Conservation (phyloP, 1,284 basidiomycete species). For the Rhodotorula sp. region DNA sequence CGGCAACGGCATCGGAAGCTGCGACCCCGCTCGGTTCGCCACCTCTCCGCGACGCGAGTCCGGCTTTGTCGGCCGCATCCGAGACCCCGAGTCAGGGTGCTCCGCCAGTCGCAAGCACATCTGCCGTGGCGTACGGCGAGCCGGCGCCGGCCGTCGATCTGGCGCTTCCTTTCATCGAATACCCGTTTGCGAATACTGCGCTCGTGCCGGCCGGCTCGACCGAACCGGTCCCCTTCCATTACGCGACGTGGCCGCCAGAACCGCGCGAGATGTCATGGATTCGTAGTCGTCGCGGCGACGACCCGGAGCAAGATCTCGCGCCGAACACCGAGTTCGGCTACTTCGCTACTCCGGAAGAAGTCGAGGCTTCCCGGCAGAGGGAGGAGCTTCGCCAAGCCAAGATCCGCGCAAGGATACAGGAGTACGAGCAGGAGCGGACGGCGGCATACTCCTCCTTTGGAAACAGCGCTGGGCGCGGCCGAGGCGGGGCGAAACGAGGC, state of each 20-base stretch:
- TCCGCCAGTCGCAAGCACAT: conserved; percentile 1
- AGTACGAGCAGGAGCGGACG: conserved; percentile 7
- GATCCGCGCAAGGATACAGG: conserved; percentile 1
- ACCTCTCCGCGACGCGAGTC: conserved; percentile 11
- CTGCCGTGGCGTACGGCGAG: not conserved
- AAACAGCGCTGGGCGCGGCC: not conserved
- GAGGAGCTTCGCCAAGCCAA: conserved; percentile 17
- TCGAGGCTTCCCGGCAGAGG: conserved; percentile 1
- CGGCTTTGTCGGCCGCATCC: conserved; percentile 18
- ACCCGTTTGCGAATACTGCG: conserved; percentile 26
- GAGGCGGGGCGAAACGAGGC: not conserved
- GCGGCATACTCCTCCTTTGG: conserved; percentile 3
- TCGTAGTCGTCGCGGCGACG: conserved; percentile 24
- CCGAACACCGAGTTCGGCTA: conserved; percentile 18
- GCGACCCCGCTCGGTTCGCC: conserved; percentile 11
- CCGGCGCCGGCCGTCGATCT: conserved; percentile 6
- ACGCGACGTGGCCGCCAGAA: conserved; percentile 15
- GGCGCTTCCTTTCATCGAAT: conserved; percentile 18
- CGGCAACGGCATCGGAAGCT: not conserved
- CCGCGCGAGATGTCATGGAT: conserved; percentile 22
- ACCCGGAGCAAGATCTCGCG: conserved; percentile 12
- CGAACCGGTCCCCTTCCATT: conserved; percentile 22
- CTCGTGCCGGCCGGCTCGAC: conserved; percentile 26
- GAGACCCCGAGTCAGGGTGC: conserved; percentile 3
- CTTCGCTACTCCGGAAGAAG: conserved; percentile 16